Evolutionary conservation across 345 rosid genomes (phyloP).

Genomic region (Passiflora organensis): DNA sequence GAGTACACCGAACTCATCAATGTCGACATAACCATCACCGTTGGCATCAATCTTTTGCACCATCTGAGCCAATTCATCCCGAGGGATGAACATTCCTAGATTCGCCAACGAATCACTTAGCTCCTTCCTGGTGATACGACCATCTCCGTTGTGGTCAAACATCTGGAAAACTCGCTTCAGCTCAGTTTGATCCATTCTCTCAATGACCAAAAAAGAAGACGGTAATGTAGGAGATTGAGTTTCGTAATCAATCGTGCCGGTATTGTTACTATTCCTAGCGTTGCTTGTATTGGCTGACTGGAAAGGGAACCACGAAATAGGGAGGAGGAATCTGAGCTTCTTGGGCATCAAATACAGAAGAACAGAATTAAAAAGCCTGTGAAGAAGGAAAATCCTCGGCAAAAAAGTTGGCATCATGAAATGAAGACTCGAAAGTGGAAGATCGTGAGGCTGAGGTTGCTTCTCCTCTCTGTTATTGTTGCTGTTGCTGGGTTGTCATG

Average conservation of each 20-base stretch:
- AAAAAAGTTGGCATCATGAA: constrained; percentile 34
- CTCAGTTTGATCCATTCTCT: constrained; percentile 55
- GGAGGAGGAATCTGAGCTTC: constrained; percentile 45
- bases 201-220: background rate
- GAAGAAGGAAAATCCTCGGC: constrained; percentile 43
- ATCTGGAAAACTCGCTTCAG: constrained; percentile 62
- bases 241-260: background rate
- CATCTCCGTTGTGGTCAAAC: constrained; percentile 83
- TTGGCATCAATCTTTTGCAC: constrained; percentile 18
- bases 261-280: background rate
- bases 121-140: constrained; percentile 60
- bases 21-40: constrained; percentile 38
- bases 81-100: constrained; percentile 63
- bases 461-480: too few species aligned
- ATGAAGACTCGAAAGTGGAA: too few species aligned
- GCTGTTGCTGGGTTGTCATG: background rate
- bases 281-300: constrained; percentile 7
- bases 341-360: constrained; percentile 47
- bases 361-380: constrained; percentile 38
- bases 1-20: constrained; percentile 64
- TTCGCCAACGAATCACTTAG: constrained; percentile 54
- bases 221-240: too few species aligned
- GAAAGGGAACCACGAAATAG: constrained; percentile 30
- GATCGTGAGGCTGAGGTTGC: too few species aligned
- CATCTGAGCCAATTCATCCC: constrained; percentile 44